Conservation (phyloP, 306 rosid genomes). For the Phaseolus lunatus region DNA sequence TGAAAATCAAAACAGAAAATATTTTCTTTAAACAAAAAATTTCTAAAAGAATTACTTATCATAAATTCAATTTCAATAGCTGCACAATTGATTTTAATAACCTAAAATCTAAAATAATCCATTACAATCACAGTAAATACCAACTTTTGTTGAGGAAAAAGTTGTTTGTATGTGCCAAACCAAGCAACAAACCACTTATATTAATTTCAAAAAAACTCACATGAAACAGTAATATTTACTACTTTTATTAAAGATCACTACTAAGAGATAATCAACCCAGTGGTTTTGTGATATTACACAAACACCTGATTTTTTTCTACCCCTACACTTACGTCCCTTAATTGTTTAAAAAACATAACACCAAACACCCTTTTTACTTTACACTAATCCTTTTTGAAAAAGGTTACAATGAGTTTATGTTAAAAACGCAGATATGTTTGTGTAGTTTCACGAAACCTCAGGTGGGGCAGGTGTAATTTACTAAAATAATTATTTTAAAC, state of each 20-base stretch:
- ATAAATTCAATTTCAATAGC: not conserved
- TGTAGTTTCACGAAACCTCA: too few species aligned
- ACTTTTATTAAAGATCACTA: not conserved
- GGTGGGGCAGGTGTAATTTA: too few species aligned
- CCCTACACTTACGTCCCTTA: too few species aligned
- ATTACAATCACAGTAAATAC: not conserved
- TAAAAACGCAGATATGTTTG: too few species aligned
- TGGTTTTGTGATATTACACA: too few species aligned
- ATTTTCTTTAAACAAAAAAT: not conserved
- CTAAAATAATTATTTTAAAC: conserved; percentile 2
- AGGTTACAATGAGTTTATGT: too few species aligned
- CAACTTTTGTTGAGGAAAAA: not conserved
- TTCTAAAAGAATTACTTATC: not conserved
- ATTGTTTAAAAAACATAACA: too few species aligned
- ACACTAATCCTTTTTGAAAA: too few species aligned
- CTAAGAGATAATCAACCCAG: too few species aligned
- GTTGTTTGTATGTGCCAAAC: not conserved
- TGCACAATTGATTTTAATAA: not conserved
- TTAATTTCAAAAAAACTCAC: not conserved
- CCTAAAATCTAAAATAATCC: not conserved
- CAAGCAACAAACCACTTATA: not conserved
- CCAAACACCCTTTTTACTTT: too few species aligned
- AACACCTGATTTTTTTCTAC: too few species aligned
- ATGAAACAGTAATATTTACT: not conserved
- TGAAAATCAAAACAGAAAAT: not conserved